Percentiles rank a stretch among this genome's conserved stretches.
phyloP scores from a whole-genome alignment of 2,329 filamentous ascomycete species.

The Ophiostoma australiae region DNA sequence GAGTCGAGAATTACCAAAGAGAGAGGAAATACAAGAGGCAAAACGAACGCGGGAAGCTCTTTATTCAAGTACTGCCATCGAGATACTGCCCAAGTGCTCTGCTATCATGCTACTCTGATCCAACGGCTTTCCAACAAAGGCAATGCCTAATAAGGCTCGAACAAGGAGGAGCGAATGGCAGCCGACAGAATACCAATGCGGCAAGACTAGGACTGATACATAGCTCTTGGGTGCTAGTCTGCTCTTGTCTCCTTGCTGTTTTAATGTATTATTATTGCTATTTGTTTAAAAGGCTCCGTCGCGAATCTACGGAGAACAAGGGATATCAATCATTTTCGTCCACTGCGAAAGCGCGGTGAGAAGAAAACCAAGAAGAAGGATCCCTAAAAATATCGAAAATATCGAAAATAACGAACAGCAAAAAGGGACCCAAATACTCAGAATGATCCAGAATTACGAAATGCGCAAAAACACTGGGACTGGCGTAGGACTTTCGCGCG shows the following conservation, averaged over 20 bases:
- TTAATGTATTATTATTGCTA: background rate
- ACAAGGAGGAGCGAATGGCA: background rate
- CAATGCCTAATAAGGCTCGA: background rate
- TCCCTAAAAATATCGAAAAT: background rate
- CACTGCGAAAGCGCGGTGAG: constrained; percentile 12
- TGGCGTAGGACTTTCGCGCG: constrained; percentile 14
- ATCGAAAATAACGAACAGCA: background rate
- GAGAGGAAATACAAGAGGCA: background rate
- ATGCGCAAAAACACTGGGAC: constrained; percentile 10
- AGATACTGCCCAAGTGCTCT: too few relatives aligned
- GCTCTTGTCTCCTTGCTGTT: background rate
- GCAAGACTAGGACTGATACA: background rate
- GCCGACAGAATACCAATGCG: constrained; percentile 3
- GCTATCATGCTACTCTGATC: too few relatives aligned
- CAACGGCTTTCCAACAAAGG: background rate
- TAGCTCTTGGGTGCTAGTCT: background rate
- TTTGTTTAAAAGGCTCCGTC: background rate
- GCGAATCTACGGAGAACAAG: constrained; percentile 3
- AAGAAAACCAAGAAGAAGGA: background rate
- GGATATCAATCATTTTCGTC: background rate
- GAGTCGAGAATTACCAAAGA: background rate
- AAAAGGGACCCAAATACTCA: background rate
- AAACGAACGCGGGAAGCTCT: background rate
- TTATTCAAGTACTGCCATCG: background rate
- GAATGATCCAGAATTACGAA: constrained; percentile 6